Evolutionary conservation across 169 alveolate genomes (phyloP), one percentile per base, ranked within the genome.

Genomic region (Babesia ovis): DNA sequence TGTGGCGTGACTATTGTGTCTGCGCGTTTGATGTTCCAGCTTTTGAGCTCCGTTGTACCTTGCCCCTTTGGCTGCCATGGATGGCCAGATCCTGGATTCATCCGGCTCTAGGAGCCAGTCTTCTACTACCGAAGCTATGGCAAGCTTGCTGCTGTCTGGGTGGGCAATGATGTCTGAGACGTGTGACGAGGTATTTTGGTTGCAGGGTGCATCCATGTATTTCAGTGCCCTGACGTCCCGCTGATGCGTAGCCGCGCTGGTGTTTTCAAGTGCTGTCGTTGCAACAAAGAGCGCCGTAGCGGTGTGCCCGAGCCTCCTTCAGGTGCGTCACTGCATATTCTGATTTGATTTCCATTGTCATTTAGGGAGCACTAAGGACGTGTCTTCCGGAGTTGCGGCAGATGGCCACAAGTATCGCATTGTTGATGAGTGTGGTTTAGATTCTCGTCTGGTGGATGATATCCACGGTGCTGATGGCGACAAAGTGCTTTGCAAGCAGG

Each of bases 91-190:
- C n/a, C n/a, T n/a, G n/a, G n/a, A n/a, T n/a, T n/a, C n/a, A n/a
- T n/a, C n/a, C n/a, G 59, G 59, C 20, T 4, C 37, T 9, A 25
- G 32, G n/a, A 25, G 20, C 32, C 37, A 25, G 59, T 2, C 31
- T 11, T 48, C 74, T 18, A 72, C 74, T 6, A 61, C 84, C 3
- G 75, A 71, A 68, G 61, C 48, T 9, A 70, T 81, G 84, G 84
- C 85, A 34, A 29, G 46, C 14, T 45, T 81, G 68, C 81, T 81
- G 18, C 69, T 81, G 27, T 50, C 71, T 2, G 89, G 89, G 4
- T 81, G 89, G 89, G 56, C 85, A 8, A 81, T 81, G 89, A 57
- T 81, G 54, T 46, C 85, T 18, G 85, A 81, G 23, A 67, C 73
- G 4, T 81, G 89, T 31, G 12, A 58, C 12, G 42, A 23, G 81